These are phyloP conservation scores for Pseudogymnoascus sp. DNA, from an alignment of 2,329 filamentous ascomycete species.

Conservation along the genomic window DNA sequence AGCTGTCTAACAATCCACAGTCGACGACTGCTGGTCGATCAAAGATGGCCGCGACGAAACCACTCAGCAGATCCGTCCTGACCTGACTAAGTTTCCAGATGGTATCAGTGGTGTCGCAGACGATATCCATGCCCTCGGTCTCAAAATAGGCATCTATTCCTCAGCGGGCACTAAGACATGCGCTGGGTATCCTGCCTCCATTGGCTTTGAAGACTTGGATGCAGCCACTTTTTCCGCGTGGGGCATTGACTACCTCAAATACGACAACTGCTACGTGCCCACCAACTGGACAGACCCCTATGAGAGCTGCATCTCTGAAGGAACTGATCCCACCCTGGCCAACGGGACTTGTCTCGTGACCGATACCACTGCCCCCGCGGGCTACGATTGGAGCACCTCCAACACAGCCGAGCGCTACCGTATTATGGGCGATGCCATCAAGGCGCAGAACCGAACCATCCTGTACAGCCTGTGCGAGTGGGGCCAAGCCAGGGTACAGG, in stretches of 20 bases:
- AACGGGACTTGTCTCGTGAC: slow-evolving; percentile 36
- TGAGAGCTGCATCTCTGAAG: slow-evolving; percentile 33
- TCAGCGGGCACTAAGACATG: slow-evolving; percentile 36
- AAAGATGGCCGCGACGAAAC: slow-evolving; percentile 34
- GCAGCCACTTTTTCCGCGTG: slow-evolving; percentile 48
- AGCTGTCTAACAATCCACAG: slow-evolving; percentile 10
- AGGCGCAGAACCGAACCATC: slow-evolving; percentile 36
- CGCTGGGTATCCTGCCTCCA: slow-evolving; percentile 41
- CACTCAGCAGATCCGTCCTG: slow-evolving; percentile 37
- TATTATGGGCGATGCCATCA: slow-evolving; percentile 44
- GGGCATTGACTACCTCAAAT: slow-evolving; percentile 52
- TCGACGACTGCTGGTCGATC: slow-evolving; percentile 54
- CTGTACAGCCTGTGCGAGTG: slow-evolving; percentile 46
- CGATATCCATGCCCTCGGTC: slow-evolving; percentile 44
- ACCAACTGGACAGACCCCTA: slow-evolving; percentile 32
- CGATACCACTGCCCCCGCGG: slow-evolving; percentile 31
- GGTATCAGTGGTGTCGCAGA: slow-evolving; percentile 47
- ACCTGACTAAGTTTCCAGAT: slow-evolving; percentile 45
- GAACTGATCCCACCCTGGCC: slow-evolving; percentile 23
- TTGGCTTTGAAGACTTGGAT: slow-evolving; percentile 49
- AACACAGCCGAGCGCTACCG: slow-evolving; percentile 39
- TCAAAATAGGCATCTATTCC: slow-evolving; percentile 58
- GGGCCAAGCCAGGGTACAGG: slow-evolving; percentile 41
- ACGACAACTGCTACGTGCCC: slow-evolving; percentile 45
- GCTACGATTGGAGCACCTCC: slow-evolving; percentile 42